Conservation (phyloP, 2,329 filamentous ascomycete species). For the Alternaria arbusti region DNA sequence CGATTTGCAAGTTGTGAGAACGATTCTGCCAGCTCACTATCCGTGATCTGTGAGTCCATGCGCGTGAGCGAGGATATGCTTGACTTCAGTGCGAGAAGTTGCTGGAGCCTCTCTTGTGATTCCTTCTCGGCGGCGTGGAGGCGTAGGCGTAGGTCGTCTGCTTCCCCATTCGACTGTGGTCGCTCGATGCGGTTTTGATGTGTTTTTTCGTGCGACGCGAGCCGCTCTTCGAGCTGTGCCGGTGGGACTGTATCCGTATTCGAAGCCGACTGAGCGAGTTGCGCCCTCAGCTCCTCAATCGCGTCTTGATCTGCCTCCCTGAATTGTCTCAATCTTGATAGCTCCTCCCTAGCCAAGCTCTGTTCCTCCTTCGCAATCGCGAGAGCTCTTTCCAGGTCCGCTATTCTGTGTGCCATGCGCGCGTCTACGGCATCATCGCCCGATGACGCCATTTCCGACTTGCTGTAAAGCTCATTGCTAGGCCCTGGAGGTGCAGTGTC, state of each 20-base stretch:
- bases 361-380: conserved; percentile 30
- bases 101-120: conserved; percentile 60
- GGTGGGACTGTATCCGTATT: conserved; percentile 7
- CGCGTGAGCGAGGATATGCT: conserved; percentile 73
- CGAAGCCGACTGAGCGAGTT: conserved; percentile 16
- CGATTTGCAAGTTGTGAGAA: conserved; percentile 69
- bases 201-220: conserved; percentile 26
- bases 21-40: conserved; percentile 69
- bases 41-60: conserved; percentile 65
- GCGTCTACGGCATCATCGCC: conserved; percentile 9
- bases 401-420: conserved; percentile 20
- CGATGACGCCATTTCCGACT: not conserved
- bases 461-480: not conserved
- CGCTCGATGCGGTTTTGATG: not conserved
- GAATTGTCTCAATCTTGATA: conserved; percentile 30
- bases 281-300: conserved; percentile 26
- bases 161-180: conserved; percentile 24
- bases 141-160: conserved; percentile 35
- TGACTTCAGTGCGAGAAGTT: conserved; percentile 72
- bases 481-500: not conserved
- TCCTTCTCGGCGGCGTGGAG: conserved; percentile 60
- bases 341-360: conserved; percentile 29
- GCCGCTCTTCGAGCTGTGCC: conserved; percentile 33
- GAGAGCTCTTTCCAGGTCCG: conserved; percentile 39
- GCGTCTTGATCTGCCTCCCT: conserved; percentile 24